These are phyloP conservation scores for Gossypium davidsonii DNA, from an alignment of 441 rosid species.

Conservation along the genomic window DNA sequence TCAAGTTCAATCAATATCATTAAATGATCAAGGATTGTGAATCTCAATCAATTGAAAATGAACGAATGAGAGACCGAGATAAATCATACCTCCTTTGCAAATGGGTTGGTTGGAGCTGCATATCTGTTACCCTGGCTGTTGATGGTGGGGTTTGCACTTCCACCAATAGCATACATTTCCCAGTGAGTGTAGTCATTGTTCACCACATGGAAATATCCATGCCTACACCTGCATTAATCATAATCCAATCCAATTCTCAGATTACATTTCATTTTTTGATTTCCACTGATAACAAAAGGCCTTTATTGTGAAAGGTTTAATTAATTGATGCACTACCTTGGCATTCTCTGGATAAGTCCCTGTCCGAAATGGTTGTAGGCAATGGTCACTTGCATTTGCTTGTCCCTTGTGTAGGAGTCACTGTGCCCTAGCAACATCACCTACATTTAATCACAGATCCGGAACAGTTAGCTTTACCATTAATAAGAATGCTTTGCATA, in stretches of 20 bases:
- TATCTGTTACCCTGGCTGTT: constrained; percentile 2
- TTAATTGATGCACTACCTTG: not conserved
- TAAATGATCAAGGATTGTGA: not conserved
- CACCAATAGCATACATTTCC: constrained; percentile 2
- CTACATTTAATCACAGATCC: constrained; percentile 4
- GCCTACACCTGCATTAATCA: constrained; percentile 62
- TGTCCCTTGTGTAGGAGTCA: not conserved
- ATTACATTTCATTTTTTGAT: not conserved
- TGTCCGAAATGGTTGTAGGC: constrained; percentile 7
- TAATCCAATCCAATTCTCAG: not conserved
- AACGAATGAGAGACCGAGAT: not conserved
- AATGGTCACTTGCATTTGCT: constrained; percentile 2
- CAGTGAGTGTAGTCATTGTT: constrained; percentile 86
- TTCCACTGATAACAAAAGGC: not conserved
- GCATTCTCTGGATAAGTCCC: constrained; percentile 5
- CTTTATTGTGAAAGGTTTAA: not conserved
- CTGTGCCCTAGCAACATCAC: constrained; percentile 1
- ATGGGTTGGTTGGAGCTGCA: not conserved
- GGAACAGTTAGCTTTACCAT: not conserved
- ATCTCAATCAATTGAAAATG: not conserved
- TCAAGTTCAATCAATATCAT: constrained; percentile 4
- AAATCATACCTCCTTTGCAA: constrained; percentile 15
- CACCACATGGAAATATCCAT: constrained; percentile 91
- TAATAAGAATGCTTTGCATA: not conserved
- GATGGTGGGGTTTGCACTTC: constrained; percentile 4